phyloP scores from a whole-genome alignment of 192 early-diverging fungal species.

The Coemansia erecta region DNA sequence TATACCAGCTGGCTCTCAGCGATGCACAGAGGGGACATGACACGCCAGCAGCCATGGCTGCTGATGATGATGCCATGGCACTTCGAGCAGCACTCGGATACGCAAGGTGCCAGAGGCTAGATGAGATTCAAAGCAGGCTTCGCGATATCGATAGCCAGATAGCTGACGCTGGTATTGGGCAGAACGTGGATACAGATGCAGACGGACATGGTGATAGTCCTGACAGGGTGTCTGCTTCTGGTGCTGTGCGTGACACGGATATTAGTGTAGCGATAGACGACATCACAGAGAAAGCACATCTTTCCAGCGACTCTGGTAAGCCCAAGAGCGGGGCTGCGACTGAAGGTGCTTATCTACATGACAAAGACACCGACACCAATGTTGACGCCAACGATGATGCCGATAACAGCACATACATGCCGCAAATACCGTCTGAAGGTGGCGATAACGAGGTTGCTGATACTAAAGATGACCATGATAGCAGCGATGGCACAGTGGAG shows the following conservation, averaged over 20 bases:
- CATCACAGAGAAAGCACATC: too few relatives aligned
- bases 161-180: background rate
- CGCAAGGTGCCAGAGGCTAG: slow-evolving; percentile 23
- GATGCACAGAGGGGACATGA: background rate
- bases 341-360: too few relatives aligned
- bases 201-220: too few relatives aligned
- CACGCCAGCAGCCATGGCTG: background rate
- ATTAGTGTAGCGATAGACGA: too few relatives aligned
- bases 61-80: background rate
- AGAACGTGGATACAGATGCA: background rate
- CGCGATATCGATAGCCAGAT: slow-evolving; percentile 13
- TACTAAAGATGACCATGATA: background rate
- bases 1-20: slow-evolving; percentile 14
- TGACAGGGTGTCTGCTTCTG: too few relatives aligned
- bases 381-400: too few relatives aligned
- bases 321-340: too few relatives aligned
- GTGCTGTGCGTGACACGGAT: too few relatives aligned
- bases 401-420: background rate
- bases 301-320: too few relatives aligned
- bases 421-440: background rate
- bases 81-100: slow-evolving; percentile 14
- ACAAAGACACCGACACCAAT: too few relatives aligned
- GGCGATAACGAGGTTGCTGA: background rate
- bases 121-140: slow-evolving; percentile 31
- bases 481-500: background rate